Evolutionary conservation across 495 filamentous ascomycete species (phyloP), one percentile per base, ranked within the genome.

Genomic region (Baudoinia panamericana): DNA sequence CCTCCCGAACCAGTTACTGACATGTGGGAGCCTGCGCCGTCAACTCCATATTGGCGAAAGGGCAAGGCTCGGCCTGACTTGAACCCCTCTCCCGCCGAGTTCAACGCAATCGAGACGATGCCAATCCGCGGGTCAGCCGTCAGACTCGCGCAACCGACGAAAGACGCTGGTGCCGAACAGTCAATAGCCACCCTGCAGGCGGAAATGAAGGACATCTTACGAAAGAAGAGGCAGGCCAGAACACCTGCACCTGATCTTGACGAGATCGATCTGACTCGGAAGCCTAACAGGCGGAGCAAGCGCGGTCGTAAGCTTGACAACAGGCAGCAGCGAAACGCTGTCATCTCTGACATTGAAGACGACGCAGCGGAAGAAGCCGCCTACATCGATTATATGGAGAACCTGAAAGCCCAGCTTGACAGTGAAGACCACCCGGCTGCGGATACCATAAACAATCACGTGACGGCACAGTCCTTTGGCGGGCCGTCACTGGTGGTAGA

Each of bases 311-410:
- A 51, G 38, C 37, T 36, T 25, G 36, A 43, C 7, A 51, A 51
- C 26, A 26, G 42, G 15, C 20, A 43, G 24, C 8, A 46, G 33
- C 36, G 45, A 6, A 23, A 55, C 12, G 32, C 40, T 16, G 40
- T 56, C 23, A 37, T 44, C 2, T 29, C 37, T 19, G 32, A 39
- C 5, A n/a, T n/a, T n/a, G 41, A 43, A 13, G 49, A 47, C 34
- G 42, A 50, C 11, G 56, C 56, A n/a, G 41, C 43, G n/a, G 44
- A 55, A 22, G 46, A 53, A 10, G 36, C 46, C 10, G 46, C 51
- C 10, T 39, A 49, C 12, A 38, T 42, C 29, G 51, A 54, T 25
- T 54, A 54, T 27, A 45, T 50, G 35, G n/a, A 31, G 18, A 53
- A 53, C 23, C 28, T 53, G 6, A 18, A 17, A 12, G 47, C 47